These are phyloP conservation scores for Ustilaginoidea virens DNA, from an alignment of 2,329 filamentous ascomycete species.

Conservation along the genomic window DNA sequence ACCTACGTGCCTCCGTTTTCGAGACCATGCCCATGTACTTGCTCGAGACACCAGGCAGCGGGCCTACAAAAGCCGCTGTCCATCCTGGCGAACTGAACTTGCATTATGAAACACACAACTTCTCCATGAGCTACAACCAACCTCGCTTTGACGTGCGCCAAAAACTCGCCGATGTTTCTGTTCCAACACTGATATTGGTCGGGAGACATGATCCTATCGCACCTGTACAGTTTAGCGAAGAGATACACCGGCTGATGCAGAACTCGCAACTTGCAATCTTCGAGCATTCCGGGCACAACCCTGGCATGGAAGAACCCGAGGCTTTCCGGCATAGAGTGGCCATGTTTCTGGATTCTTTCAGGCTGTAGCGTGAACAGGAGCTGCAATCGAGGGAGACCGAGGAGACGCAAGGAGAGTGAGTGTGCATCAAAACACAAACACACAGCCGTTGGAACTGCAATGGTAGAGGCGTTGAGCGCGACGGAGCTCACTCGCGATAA, in stretches of 20 bases:
- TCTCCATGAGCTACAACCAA: conserved; percentile 9
- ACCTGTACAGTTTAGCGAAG: conserved; percentile 9
- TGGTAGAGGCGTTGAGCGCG: too few relatives aligned
- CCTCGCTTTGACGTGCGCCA: conserved; percentile 10
- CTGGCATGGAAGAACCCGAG: conserved; percentile 9
- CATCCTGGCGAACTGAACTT: conserved; percentile 1
- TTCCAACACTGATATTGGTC: conserved; percentile 9
- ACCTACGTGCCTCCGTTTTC: conserved; percentile 6
- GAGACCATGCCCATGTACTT: conserved; percentile 10
- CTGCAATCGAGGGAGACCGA: too few relatives aligned
- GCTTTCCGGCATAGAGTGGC: conserved; percentile 6
- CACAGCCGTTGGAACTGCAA: too few relatives aligned
- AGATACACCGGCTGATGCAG: conserved; percentile 7
- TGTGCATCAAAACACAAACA: too few relatives aligned
- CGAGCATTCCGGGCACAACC: conserved; percentile 5
- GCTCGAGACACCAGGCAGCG: conserved; percentile 1
- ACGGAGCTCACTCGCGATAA: too few relatives aligned
- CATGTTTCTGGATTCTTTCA: conserved; percentile 4
- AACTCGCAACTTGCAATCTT: conserved; percentile 9
- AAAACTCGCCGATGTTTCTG: conserved; percentile 6
- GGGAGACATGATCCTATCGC: conserved; percentile 10
- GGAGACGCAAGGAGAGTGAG: too few relatives aligned
- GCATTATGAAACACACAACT: conserved; percentile 11
- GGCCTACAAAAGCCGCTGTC: background rate
- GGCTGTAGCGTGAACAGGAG: too few relatives aligned